phyloP scores from a whole-genome alignment of 2,329 filamentous ascomycete species.

The Hypoxylon sp. region DNA sequence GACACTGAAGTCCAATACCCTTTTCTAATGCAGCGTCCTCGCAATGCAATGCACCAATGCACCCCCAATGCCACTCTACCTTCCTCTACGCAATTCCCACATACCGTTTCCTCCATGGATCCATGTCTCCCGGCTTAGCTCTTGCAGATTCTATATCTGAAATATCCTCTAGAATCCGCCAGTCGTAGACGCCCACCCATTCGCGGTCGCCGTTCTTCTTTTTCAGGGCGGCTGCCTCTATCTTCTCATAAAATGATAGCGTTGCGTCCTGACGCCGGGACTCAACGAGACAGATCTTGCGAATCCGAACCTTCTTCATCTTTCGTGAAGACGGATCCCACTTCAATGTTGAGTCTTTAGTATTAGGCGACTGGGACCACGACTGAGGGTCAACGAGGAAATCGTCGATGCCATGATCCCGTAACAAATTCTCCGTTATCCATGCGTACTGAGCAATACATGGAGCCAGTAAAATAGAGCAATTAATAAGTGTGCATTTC shows the following conservation, averaged over 20 bases:
- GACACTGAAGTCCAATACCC: neutral
- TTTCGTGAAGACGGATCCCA: constrained; percentile 18
- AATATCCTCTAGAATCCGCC: constrained; percentile 61
- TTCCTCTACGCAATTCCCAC: constrained; percentile 58
- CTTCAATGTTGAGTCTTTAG: constrained; percentile 6
- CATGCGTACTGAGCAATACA: constrained; percentile 57
- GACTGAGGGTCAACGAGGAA: constrained; percentile 55
- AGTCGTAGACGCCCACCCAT: constrained; percentile 63
- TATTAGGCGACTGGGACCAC: constrained; percentile 52
- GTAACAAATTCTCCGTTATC: constrained; percentile 58
- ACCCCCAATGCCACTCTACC: constrained; percentile 1
- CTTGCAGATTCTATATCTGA: constrained; percentile 58
- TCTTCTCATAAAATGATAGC: constrained; percentile 53
- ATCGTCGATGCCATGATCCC: constrained; percentile 59
- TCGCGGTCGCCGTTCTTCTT: constrained; percentile 52
- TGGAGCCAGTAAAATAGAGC: constrained; percentile 60
- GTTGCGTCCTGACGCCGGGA: constrained; percentile 53
- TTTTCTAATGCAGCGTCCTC: constrained; percentile 11
- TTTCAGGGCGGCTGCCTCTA: constrained; percentile 53
- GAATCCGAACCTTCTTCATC: constrained; percentile 25
- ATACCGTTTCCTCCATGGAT: constrained; percentile 63
- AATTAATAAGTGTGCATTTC: constrained; percentile 58
- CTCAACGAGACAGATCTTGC: constrained; percentile 62
- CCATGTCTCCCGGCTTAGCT: constrained; percentile 54
- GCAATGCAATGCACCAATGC: constrained; percentile 17